Percentiles rank a stretch among this genome's conserved stretches.
Evolutionary conservation across 768 basidiomycete genomes (phyloP).

Genomic region (Brasilioporus rufonigricans): DNA sequence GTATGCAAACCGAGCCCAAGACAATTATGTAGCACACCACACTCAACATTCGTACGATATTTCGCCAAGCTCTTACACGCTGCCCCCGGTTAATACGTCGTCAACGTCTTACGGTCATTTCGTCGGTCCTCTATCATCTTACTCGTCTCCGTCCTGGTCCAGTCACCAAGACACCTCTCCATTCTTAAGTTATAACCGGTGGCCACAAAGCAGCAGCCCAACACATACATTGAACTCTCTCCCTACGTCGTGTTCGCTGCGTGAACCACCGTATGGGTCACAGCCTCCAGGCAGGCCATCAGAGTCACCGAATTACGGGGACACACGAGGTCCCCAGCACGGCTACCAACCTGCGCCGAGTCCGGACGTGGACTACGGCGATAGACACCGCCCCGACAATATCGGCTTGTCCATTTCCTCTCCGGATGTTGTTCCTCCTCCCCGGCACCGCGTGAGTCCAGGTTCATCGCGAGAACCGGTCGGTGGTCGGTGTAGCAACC

Average conservation of each 20-base stretch:
- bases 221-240: slow-evolving; percentile 26
- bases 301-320: slow-evolving; percentile 29
- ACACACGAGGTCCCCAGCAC: slow-evolving; percentile 32
- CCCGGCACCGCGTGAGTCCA: slow-evolving; percentile 55
- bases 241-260: slow-evolving; percentile 27
- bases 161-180: slow-evolving; percentile 28
- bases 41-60: slow-evolving; percentile 29
- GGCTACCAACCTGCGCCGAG: slow-evolving; percentile 39
- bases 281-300: slow-evolving; percentile 40
- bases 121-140: slow-evolving; percentile 23
- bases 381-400: slow-evolving; percentile 35
- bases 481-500: slow-evolving; percentile 46
- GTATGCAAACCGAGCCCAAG: slow-evolving; percentile 26
- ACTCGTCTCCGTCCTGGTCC: slow-evolving; percentile 29
- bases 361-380: slow-evolving; percentile 37
- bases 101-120: slow-evolving; percentile 29
- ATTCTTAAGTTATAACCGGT: slow-evolving; percentile 30
- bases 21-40: slow-evolving; percentile 25
- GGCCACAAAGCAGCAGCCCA: slow-evolving; percentile 28
- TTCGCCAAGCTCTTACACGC: slow-evolving; percentile 27
- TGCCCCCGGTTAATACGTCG: slow-evolving; percentile 31
- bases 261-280: slow-evolving; percentile 28
- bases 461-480: slow-evolving; percentile 47
- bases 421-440: slow-evolving; percentile 53
- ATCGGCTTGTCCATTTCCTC: slow-evolving; percentile 25